A percentile compares a stretch with the other conserved stretches of the same genome.
phyloP scores from a whole-genome alignment of 1,284 basidiomycete species.

The Apiotrichum mycotoxinovorans region DNA sequence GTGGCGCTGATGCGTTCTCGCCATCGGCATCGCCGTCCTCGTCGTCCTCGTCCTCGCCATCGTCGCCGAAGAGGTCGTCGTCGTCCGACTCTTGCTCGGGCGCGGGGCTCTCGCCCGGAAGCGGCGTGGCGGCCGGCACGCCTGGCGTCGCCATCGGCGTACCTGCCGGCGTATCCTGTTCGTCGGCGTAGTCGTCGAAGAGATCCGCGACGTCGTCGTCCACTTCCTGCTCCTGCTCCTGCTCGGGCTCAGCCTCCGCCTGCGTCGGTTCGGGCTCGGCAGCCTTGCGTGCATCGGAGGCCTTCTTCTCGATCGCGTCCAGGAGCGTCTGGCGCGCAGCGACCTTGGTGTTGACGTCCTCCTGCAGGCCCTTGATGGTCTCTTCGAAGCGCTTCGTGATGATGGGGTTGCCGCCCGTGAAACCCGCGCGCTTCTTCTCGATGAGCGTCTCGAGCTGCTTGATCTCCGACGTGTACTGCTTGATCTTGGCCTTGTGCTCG shows the following conservation, averaged over 20 bases:
- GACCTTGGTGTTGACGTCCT: constrained; percentile 81
- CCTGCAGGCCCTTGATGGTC: constrained; percentile 76
- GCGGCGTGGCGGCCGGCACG: constrained; percentile 8
- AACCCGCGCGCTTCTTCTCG: constrained; percentile 76
- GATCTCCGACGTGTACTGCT: constrained; percentile 82
- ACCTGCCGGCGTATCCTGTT: constrained; percentile 33
- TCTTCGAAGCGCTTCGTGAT: constrained; percentile 94
- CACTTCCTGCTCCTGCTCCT: constrained; percentile 25
- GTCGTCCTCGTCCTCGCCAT: constrained; percentile 30
- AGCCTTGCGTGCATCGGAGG: constrained; percentile 14
- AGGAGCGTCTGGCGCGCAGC: constrained; percentile 56
- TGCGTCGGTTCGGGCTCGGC: background rate
- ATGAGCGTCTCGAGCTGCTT: constrained; percentile 83
- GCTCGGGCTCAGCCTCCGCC: background rate
- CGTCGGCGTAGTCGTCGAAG: constrained; percentile 27
- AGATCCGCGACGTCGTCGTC: constrained; percentile 31
- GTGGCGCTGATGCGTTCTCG: background rate
- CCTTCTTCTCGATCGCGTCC: constrained; percentile 37
- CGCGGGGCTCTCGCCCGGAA: constrained; percentile 8
- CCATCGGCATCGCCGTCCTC: constrained; percentile 6
- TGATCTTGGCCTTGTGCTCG: constrained; percentile 58
- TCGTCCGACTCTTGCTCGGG: constrained; percentile 11
- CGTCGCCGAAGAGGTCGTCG: constrained; percentile 37
- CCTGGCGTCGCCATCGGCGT: constrained; percentile 23
- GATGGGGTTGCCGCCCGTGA: constrained; percentile 81